Base-by-base conservation (phyloP, 2,329 filamentous ascomycete species). In the Penicillium sp. region DNA sequence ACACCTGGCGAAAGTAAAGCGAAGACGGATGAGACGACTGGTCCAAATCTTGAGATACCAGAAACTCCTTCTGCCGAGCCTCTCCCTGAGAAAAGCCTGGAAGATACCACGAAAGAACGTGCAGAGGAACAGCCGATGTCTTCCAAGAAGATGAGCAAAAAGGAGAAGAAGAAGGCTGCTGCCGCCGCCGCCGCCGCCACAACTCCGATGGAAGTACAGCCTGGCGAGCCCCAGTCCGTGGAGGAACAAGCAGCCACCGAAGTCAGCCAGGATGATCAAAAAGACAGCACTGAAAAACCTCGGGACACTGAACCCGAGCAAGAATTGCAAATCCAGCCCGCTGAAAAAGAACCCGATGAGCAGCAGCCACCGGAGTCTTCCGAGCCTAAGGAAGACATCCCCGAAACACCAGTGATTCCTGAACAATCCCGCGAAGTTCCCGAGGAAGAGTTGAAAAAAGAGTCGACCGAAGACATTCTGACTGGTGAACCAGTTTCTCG, bases 81-180 rank as follows among this genome's bases (percentile, higher is more conserved):
- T 6, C 20, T 33, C 1, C 12, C 17, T 3, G 20, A 31, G 6
- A 31, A 44, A 13, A 12, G 26, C 11, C 16, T n/a, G 14, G 29
- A 35, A 20, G 41, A 47, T 17, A 3, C 29, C 16, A 11, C 7
- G 7, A 9, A 15, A 6, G 9, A 13, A 29, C 6, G 32, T 3
- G 36, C 36, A 22, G 34, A 30, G 1, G 36, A 48, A 16, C 23
- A 10, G 17, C 33, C 45, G 3, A 26, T 23, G 3, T 23, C 40
- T 2, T 40, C 45, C 4, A 56, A 51, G 18, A 55, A 60, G 39
- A 47, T 55, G 47, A 56, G 45, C 33, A 59, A 52, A 40, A 54
- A 51, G 30, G 50, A 56, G 16, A 54, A 55, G 28, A 39, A 39
- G 25, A 39, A 15, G 30, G 32, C 31, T 43, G 44, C 44, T 16